A percentile compares a stretch with the other conserved stretches of the same genome.
Evolutionary conservation across 2,329 filamentous ascomycete species (phyloP).

Genomic region (Metarhizium brunneum): DNA sequence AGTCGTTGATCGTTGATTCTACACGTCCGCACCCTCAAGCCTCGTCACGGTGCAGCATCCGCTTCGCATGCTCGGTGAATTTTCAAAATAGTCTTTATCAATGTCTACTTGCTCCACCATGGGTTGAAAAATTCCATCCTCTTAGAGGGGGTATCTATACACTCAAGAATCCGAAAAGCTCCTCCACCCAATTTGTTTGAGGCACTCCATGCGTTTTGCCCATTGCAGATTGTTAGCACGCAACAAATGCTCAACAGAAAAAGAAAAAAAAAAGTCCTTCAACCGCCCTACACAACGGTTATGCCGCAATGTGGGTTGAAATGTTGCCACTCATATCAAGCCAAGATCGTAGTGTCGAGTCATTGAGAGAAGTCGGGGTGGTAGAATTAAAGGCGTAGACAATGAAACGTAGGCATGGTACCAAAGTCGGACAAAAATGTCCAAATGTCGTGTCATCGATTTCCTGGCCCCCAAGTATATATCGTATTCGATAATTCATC

Average conservation of each 20-base stretch:
- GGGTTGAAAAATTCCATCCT: background rate
- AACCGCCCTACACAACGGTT: background rate
- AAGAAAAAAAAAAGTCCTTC: background rate
- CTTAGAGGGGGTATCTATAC: slow-evolving; percentile 3
- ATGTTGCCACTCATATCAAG: background rate
- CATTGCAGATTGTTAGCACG: background rate
- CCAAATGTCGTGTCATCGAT: background rate
- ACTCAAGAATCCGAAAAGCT: slow-evolving; percentile 1
- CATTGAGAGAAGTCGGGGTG: background rate
- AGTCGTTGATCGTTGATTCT: too few species aligned
- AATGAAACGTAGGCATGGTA: background rate
- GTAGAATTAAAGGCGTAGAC: background rate
- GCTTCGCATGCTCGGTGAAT: background rate
- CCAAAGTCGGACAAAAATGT: background rate
- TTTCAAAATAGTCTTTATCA: background rate
- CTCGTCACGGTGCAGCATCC: background rate
- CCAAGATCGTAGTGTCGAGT: background rate
- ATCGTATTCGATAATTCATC: background rate
- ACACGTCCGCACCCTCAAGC: background rate
- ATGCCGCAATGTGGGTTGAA: background rate
- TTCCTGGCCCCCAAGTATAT: background rate
- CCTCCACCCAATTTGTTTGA: background rate
- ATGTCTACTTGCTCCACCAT: slow-evolving; percentile 1
- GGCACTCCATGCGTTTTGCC: background rate
- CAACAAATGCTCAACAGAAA: background rate